Evolutionary conservation across 2,329 filamentous ascomycete genomes (phyloP).

Genomic region (Amauroascus niger): DNA sequence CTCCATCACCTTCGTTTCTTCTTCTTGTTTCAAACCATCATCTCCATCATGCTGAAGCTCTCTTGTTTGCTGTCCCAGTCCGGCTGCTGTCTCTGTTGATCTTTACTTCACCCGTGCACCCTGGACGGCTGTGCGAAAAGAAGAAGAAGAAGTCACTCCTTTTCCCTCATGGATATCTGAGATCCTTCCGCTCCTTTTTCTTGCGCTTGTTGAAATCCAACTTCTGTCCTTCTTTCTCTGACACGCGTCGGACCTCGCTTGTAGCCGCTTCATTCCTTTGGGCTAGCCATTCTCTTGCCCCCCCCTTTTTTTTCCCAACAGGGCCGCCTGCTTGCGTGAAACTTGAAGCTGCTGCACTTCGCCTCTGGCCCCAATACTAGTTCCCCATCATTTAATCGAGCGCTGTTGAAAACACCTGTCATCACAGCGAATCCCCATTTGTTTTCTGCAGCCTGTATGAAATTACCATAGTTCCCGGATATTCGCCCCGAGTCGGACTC

Average conservation of each 20-base stretch:
- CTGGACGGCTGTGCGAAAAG: not conserved
- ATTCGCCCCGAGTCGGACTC: not conserved
- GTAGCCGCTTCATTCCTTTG: not conserved
- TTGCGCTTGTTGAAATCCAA: not conserved
- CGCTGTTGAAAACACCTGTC: too few species aligned
- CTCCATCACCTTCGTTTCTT: constrained; percentile 1
- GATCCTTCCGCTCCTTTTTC: not conserved
- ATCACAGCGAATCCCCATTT: too few species aligned
- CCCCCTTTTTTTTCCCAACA: not conserved
- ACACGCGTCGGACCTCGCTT: not conserved
- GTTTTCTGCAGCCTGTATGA: not conserved
- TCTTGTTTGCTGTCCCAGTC: not conserved
- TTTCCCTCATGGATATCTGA: constrained; percentile 12
- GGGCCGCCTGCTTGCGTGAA: not conserved
- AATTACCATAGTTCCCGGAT: not conserved
- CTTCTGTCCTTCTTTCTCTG: constrained; percentile 7
- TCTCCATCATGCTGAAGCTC: not conserved
- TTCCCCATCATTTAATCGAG: too few species aligned
- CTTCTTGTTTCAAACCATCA: constrained; percentile 1
- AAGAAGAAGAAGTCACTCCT: not conserved
- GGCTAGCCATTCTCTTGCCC: not conserved
- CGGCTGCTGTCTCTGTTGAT: not conserved
- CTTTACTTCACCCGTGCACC: not conserved
- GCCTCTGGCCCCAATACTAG: not conserved
- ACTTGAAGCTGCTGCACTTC: not conserved